Evolutionary conservation across 23 red algal genomes (phyloP), one percentile per base, ranked within the genome.

Genomic region (Gracilaria vermiculophylla): DNA sequence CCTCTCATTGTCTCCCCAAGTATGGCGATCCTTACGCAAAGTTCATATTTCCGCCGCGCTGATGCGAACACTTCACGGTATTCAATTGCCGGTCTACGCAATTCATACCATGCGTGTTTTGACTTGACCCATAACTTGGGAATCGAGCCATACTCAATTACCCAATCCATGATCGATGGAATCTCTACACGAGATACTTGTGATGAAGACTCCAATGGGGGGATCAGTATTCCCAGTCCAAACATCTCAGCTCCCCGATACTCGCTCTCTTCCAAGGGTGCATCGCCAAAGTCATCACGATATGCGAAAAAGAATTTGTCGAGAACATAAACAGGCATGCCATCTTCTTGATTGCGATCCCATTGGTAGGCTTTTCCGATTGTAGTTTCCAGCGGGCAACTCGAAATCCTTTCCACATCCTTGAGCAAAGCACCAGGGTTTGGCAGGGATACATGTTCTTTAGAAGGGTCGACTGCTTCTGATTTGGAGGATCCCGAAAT

Each of bases 51-150:
- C 41, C 75, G 54, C 36, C 87, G 64, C 57, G 61, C 56, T n/a
- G 87, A 71, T 21, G 57, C 25, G 52, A 81, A 91, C 13, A 58
- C 62, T 17, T 52, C 51, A 41, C 60, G 75, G 54, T 91, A 91
- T 36, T 91, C 87, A 32, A 57, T 11, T 32, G 61, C 60, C 43
- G 87, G 74, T 43, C 61, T 72, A 17, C 60, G 55, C 43, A 91
- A 62, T 40, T 91, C 75, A 58, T 91, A 91, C 87, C 87, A 91
- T 7, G 61, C 87, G 9, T 72, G 27, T 19, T 66, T 71, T 5
- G 87, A 69, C 48, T 91, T 91, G 17, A 80, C 61, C 87, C 87
- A 91, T 35, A 91, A 50, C 60, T 80, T 81, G 5, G 53, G 75
- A 28, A 72, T 72, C 23, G 31, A 53, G 14, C 74, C 76, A 81